phyloP scores from a whole-genome alignment of 345 rosid genomes.

The Arabis hirsuta region DNA sequence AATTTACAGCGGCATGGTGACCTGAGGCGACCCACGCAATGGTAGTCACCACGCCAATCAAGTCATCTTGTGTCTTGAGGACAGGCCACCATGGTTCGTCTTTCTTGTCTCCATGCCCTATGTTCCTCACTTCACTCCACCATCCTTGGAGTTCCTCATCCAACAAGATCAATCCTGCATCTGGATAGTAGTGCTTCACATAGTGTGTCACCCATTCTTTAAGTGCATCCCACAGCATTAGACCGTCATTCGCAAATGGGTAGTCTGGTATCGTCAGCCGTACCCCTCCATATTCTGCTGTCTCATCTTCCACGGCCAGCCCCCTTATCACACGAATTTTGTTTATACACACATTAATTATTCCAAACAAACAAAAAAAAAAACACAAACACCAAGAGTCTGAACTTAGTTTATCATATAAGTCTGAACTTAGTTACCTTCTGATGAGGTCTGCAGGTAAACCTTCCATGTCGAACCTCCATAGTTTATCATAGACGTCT shows the following conservation, averaged over 20 bases:
- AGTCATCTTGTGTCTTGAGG: constrained; percentile 41
- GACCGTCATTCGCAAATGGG: constrained; percentile 46
- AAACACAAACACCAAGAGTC: no score
- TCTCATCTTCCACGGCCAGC: constrained; percentile 39
- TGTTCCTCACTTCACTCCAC: constrained; percentile 43
- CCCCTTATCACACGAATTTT: constrained; percentile 22
- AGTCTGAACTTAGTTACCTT: constrained; percentile 20
- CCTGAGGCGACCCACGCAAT: constrained; percentile 48
- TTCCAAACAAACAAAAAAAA: no score
- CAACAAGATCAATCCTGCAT: constrained; percentile 11
- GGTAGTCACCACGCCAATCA: constrained; percentile 35
- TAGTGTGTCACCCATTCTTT: constrained; percentile 46
- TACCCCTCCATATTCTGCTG: constrained; percentile 36
- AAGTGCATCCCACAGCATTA: constrained; percentile 44
- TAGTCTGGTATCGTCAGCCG: constrained; percentile 42
- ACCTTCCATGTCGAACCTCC: constrained; percentile 47
- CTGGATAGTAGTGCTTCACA: constrained; percentile 40
- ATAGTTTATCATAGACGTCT: constrained; percentile 40
- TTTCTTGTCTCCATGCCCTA: constrained; percentile 46
- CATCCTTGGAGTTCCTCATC: constrained; percentile 45
- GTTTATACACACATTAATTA: neutral
- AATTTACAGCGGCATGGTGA: constrained; percentile 48
- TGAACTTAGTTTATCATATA: no score
- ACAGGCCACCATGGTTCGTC: constrained; percentile 50
- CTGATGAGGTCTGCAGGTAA: constrained; percentile 45